These are phyloP conservation scores for Pugionium cornutum DNA, from an alignment of 345 rosid species.

Conservation along the genomic window DNA sequence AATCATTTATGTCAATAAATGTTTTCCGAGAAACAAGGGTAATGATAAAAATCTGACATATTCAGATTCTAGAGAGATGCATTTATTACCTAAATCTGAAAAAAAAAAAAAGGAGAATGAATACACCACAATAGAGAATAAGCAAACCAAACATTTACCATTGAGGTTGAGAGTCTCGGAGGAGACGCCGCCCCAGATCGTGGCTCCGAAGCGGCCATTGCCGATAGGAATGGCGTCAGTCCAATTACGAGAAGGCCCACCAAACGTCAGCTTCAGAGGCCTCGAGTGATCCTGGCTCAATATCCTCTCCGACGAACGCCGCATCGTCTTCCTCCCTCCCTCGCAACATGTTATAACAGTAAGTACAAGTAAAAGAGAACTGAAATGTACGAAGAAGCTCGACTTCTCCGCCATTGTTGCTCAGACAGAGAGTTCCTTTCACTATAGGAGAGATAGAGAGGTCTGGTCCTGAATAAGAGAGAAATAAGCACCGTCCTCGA, in stretches of 20 bases:
- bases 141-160: conserved; percentile 43
- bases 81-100: conserved; percentile 30
- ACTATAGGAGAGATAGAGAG: conserved; percentile 1
- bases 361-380: conserved; percentile 14
- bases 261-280: conserved; percentile 63
- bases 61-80: neutral
- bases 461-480: conserved; percentile 25
- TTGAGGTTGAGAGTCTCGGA: conserved; percentile 75
- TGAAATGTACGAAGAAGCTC: conserved; percentile 35
- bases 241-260: conserved; percentile 73
- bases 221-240: conserved; percentile 87
- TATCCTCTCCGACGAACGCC: conserved; percentile 49
- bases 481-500: neutral
- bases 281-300: conserved; percentile 37
- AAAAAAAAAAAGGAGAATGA: neutral
- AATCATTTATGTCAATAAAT: conserved; percentile 3
- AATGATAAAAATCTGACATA: conserved; percentile 22
- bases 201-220: conserved; percentile 92
- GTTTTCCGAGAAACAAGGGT: neutral
- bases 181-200: conserved; percentile 85
- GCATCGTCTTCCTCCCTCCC: conserved; percentile 54
- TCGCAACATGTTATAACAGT: conserved; percentile 7
- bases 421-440: conserved; percentile 25
- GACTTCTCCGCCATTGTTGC: conserved; percentile 39
- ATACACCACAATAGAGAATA: neutral